These are phyloP conservation scores for Sarcodon sp. DNA, from an alignment of 768 basidiomycete species.

Conservation along the genomic window DNA sequence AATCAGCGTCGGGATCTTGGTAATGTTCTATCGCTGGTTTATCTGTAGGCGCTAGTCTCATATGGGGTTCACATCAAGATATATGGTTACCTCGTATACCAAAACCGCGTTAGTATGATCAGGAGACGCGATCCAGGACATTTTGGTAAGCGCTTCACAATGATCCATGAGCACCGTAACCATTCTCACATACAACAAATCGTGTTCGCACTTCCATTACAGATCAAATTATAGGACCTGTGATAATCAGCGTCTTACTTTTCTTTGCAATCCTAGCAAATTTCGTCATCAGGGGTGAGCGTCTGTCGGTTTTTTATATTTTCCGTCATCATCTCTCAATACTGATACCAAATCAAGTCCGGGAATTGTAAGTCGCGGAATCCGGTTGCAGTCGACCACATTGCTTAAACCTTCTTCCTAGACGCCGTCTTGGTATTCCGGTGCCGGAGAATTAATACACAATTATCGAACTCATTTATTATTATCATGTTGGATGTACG, in stretches of 20 bases:
- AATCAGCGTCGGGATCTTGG: constrained; percentile 63
- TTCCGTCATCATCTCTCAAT: neutral
- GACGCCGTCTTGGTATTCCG: neutral
- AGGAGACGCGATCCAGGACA: constrained; percentile 77
- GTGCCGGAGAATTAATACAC: too few relatives aligned
- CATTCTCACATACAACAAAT: neutral
- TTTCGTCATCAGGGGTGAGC: constrained; percentile 74
- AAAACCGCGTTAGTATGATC: constrained; percentile 84
- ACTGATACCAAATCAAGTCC: constrained; percentile 24
- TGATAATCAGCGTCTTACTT: constrained; percentile 69
- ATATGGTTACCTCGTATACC: constrained; percentile 81
- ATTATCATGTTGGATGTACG: too few relatives aligned
- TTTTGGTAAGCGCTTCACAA: constrained; percentile 45
- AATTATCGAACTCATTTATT: too few relatives aligned
- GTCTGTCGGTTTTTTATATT: neutral
- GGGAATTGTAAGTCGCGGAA: constrained; percentile 37
- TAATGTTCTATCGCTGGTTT: constrained; percentile 14
- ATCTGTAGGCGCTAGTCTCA: neutral
- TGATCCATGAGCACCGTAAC: neutral
- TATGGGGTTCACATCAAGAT: constrained; percentile 26
- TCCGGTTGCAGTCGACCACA: neutral
- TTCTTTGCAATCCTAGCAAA: constrained; percentile 85
- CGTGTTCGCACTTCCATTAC: neutral
- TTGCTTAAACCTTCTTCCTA: too few relatives aligned
- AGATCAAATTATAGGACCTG: constrained; percentile 79